phyloP scores from a whole-genome alignment of 257 asterid genomes.

The Plantago ovata region DNA sequence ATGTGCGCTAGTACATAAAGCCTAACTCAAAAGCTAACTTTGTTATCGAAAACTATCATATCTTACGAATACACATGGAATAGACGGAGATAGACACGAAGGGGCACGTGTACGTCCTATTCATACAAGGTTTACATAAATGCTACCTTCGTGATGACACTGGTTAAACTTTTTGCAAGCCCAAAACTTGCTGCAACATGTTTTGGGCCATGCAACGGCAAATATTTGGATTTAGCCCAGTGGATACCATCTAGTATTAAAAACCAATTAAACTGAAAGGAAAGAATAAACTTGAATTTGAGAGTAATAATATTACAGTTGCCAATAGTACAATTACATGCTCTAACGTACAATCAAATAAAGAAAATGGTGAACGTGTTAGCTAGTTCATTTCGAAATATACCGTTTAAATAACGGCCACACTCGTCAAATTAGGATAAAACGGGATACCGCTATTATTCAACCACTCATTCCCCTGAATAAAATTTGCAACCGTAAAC shows the following conservation, averaged over 20 bases:
- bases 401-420: conserved; percentile 10
- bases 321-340: neutral
- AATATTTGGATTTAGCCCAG: neutral
- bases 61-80: too few species aligned
- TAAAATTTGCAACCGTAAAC: conserved; percentile 63
- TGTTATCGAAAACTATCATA: too few species aligned
- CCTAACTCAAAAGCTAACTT: too few species aligned
- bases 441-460: conserved; percentile 52
- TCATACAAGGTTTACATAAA: too few species aligned
- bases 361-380: neutral
- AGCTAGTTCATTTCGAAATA: neutral
- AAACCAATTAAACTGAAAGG: neutral
- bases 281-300: neutral
- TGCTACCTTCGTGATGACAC: too few species aligned
- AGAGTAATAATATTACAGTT: neutral
- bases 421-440: conserved; percentile 59
- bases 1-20: too few species aligned
- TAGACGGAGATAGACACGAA: too few species aligned
- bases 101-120: too few species aligned
- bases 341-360: neutral
- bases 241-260: neutral
- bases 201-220: neutral
- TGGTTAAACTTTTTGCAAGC: too few species aligned
- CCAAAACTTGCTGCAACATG: too few species aligned
- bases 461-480: conserved; percentile 69